phyloP scores from a whole-genome alignment of 2,329 filamentous ascomycete genomes.

The Herpomyces periplanetae region DNA sequence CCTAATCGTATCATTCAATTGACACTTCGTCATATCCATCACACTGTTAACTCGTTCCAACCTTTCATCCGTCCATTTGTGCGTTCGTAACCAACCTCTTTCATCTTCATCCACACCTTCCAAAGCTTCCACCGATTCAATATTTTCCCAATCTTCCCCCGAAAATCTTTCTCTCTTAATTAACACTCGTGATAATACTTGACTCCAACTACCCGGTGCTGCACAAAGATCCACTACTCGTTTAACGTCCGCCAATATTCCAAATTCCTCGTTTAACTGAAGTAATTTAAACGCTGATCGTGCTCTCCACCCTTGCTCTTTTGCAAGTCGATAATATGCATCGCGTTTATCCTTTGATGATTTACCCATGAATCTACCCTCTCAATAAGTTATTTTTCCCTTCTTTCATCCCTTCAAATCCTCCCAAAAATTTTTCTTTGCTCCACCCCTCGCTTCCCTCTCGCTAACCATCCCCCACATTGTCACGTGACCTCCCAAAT shows the following conservation, averaged over 20 bases:
- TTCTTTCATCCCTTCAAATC: no score
- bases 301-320: conserved; percentile 93
- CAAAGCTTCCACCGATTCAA: conserved; percentile 13
- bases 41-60: conserved; percentile 1
- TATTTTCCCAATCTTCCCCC: conserved; percentile 47
- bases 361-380: conserved; percentile 34
- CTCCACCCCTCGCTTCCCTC: no score
- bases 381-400: no score
- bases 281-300: conserved; percentile 86
- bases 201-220: conserved; percentile 82
- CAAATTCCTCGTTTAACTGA: conserved; percentile 81
- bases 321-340: conserved; percentile 83
- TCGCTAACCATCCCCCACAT: no score
- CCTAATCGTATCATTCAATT: conserved; percentile 4
- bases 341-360: conserved; percentile 96
- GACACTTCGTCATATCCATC: conserved; percentile 1
- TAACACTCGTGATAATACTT: conserved; percentile 64
- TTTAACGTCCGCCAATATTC: conserved; percentile 58
- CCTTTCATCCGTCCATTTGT: conserved; percentile 1
- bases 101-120: conserved; percentile 4
- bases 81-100: conserved; percentile 3
- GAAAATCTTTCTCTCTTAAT: conserved; percentile 82
- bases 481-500: no score
- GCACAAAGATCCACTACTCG: conserved; percentile 84
- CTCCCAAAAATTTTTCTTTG: no score